Percentiles rank a stretch among this genome's conserved stretches.
Evolutionary conservation across 805 yeast genomes (phyloP).

Genomic region (Huiozyma sinensis): DNA sequence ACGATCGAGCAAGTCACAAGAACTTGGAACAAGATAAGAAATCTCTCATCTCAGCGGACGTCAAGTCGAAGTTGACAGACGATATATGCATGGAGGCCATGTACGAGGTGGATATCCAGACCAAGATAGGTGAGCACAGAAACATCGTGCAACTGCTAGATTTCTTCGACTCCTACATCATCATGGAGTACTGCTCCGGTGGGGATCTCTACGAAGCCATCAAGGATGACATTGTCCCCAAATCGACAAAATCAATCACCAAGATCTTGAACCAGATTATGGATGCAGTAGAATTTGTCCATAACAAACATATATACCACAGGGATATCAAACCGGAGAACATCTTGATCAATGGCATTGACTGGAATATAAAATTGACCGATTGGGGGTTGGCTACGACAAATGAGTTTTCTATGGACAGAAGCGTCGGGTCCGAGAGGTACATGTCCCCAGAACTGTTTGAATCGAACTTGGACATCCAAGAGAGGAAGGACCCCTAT

Average conservation of each 20-base stretch:
- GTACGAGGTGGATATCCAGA: constrained; percentile 57
- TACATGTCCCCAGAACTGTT: constrained; percentile 93
- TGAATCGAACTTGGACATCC: constrained; percentile 35
- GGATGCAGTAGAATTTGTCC: constrained; percentile 70
- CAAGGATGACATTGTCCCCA: constrained; percentile 48
- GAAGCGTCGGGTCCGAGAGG: constrained; percentile 81
- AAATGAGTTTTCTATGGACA: constrained; percentile 46
- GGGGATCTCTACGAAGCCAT: constrained; percentile 83
- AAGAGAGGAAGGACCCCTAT: constrained; percentile 42
- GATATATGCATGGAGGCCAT: constrained; percentile 46
- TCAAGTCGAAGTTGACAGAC: constrained; percentile 29
- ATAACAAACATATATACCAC: constrained; percentile 60
- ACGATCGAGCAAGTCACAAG: constrained; percentile 15
- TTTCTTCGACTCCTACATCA: constrained; percentile 55
- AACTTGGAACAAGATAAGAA: constrained; percentile 16
- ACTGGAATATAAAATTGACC: constrained; percentile 51
- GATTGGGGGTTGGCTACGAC: constrained; percentile 69
- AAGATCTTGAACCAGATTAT: constrained; percentile 52
- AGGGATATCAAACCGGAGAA: constrained; percentile 78
- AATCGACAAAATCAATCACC: constrained; percentile 35
- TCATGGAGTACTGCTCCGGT: constrained; percentile 74
- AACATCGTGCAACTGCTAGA: constrained; percentile 53
- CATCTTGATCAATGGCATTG: constrained; percentile 43
- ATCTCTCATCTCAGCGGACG: constrained; percentile 29
- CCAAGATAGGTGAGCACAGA: constrained; percentile 46